Conservation (phyloP, 345 rosid species). For the Carallia brachiata region DNA sequence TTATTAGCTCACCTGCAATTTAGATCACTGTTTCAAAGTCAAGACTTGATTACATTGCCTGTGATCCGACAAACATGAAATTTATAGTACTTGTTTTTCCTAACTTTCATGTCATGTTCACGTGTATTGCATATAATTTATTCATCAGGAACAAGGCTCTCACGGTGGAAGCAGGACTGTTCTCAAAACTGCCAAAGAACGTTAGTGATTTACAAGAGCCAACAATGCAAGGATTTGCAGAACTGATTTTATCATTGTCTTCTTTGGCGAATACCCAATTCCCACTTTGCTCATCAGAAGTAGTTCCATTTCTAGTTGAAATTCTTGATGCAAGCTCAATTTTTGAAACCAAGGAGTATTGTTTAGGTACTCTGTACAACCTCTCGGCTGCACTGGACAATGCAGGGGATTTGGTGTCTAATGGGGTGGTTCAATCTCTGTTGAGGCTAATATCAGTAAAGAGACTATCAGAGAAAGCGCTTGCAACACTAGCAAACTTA, state of each 20-base stretch:
- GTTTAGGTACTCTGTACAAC: slow-evolving; percentile 55
- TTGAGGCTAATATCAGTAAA: slow-evolving; percentile 44
- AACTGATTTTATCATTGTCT: slow-evolving; percentile 61
- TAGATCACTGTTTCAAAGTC: neutral
- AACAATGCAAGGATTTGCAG: slow-evolving; percentile 51
- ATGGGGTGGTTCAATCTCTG: slow-evolving; percentile 50
- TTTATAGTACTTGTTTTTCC: no score
- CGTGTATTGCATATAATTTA: neutral
- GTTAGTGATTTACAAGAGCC: slow-evolving; percentile 42
- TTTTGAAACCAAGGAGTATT: slow-evolving; percentile 49
- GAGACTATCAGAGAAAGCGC: slow-evolving; percentile 59
- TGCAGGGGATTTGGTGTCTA: slow-evolving; percentile 51
- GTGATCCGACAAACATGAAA: neutral
- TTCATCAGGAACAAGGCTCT: slow-evolving; percentile 74
- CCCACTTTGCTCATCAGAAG: slow-evolving; percentile 42
- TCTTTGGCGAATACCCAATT: slow-evolving; percentile 48
- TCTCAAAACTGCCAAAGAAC: slow-evolving; percentile 60
- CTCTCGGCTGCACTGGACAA: slow-evolving; percentile 63
- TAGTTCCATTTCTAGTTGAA: slow-evolving; percentile 51
- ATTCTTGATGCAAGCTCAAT: slow-evolving; percentile 49
- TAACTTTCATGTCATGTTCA: neutral
- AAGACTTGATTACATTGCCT: slow-evolving; percentile 5
- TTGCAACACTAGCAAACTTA: slow-evolving; percentile 69
- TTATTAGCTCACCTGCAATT: neutral
- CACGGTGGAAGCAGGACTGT: slow-evolving; percentile 75